phyloP scores from a whole-genome alignment of 345 rosid genomes.

The Syzygium aromaticum region DNA sequence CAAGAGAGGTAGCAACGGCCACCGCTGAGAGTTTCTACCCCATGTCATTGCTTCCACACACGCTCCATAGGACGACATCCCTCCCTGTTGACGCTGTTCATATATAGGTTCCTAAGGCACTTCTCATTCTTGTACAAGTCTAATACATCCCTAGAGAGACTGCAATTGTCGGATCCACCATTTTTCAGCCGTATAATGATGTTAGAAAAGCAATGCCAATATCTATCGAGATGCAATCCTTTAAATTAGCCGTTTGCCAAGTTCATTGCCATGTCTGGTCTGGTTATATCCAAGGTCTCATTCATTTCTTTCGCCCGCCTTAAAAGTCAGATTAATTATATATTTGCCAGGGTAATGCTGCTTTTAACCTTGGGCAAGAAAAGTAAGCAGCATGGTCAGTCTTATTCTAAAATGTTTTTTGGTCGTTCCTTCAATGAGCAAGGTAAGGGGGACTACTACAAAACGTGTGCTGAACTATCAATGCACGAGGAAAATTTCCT shows the following conservation, averaged over 20 bases:
- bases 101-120: constrained; percentile 14
- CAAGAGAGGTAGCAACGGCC: constrained; percentile 4
- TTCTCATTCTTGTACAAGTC: constrained; percentile 23
- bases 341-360: neutral
- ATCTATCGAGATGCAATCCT: neutral
- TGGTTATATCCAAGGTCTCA: neutral
- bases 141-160: constrained; percentile 15
- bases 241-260: neutral
- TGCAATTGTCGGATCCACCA: constrained; percentile 6
- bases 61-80: constrained; percentile 54
- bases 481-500: no score
- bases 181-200: neutral
- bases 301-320: neutral
- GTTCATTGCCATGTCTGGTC: neutral
- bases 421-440: neutral
- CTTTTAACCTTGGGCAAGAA: neutral
- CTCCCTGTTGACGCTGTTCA: constrained; percentile 66
- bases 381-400: neutral
- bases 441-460: neutral
- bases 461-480: neutral
- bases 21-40: constrained; percentile 20
- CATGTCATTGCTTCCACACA: constrained; percentile 23
- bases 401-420: neutral
- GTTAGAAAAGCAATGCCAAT: neutral
- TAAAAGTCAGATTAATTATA: neutral